Evolutionary conservation across 345 rosid species (phyloP), one percentile per base, ranked within the genome.

Genomic region (Balakata baccata): DNA sequence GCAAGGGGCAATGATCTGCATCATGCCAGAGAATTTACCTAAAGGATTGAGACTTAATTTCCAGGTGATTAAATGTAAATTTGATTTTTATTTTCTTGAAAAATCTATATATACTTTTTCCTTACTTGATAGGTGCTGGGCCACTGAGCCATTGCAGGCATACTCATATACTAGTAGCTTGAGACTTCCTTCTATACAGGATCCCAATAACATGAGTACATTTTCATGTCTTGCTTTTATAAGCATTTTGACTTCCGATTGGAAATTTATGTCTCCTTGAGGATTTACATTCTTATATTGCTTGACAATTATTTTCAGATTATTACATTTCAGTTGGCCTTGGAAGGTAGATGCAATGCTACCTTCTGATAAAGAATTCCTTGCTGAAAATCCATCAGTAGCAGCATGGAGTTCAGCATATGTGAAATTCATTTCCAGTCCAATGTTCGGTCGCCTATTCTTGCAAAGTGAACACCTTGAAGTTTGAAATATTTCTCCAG

Each of bases 151-250:
- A 22, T 83, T 83, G 70, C 85, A 79, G 50, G 67, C 74, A 41
- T 70, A 79, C 56, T 81, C 85, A 0, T 83, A 77, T 1, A 77
- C 86, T 41, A 85, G 79, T 73, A 83, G 76, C 75, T 76, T 66
- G 47, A 71, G 66, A 50, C 66, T 81, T 75, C 69, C 81, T 77
- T 83, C 66, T 57, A 75, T n/a, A 29, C 82, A 81, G 29, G 70
- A 77, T 53, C 88, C 86, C 20, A 83, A 60, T 22, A 83, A 72
- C 81, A 66, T 79, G 68, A 54, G 54, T 37, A 83, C 64, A 72
- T 85, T 85, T 66, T 72, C 52, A 66, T 81, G 80, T 62, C 68
- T 77, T 25, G 78, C 75, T 72, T 66, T 75, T 70, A 41, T 71
- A 34, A 81, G 77, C 46, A n/a, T 7, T 39, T 76, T 6, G 4